These are phyloP conservation scores for Inga laurina DNA, from an alignment of 306 rosid genomes.

Conservation along the genomic window DNA sequence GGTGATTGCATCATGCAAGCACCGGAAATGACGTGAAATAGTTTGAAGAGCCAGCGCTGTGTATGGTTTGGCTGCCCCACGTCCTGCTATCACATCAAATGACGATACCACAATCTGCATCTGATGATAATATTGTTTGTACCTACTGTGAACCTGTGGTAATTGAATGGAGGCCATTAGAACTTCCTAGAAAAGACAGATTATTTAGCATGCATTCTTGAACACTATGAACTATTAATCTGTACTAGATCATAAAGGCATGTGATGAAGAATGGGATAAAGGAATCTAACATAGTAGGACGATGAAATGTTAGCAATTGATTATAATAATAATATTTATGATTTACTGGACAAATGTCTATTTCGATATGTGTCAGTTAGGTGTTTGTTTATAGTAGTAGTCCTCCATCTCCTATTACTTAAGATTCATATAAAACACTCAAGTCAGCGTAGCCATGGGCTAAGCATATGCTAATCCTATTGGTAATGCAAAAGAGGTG, in stretches of 20 bases:
- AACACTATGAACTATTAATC: neutral
- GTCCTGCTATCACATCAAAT: constrained; percentile 68
- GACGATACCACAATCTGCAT: constrained; percentile 87
- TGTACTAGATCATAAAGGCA: neutral
- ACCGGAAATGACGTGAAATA: constrained; percentile 78
- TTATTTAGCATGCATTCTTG: neutral
- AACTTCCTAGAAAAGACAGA: neutral
- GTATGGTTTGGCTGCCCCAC: constrained; percentile 84
- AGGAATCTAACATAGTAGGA: neutral
- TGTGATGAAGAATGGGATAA: neutral
- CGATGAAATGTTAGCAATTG: neutral
- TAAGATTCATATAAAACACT: neutral
- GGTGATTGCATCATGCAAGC: constrained; percentile 73
- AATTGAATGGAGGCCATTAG: constrained; percentile 10
- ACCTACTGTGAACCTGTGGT: constrained; percentile 73
- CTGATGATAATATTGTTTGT: constrained; percentile 79
- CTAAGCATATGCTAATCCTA: neutral
- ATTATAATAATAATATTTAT: neutral
- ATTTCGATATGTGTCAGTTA: neutral
- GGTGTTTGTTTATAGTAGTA: neutral
- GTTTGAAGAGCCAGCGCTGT: constrained; percentile 83
- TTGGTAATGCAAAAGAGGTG: neutral
- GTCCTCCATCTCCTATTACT: neutral
- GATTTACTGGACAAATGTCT: neutral
- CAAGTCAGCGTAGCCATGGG: neutral